Base-by-base conservation (phyloP, 2,329 filamentous ascomycete genomes). In the Hortaea werneckii region DNA sequence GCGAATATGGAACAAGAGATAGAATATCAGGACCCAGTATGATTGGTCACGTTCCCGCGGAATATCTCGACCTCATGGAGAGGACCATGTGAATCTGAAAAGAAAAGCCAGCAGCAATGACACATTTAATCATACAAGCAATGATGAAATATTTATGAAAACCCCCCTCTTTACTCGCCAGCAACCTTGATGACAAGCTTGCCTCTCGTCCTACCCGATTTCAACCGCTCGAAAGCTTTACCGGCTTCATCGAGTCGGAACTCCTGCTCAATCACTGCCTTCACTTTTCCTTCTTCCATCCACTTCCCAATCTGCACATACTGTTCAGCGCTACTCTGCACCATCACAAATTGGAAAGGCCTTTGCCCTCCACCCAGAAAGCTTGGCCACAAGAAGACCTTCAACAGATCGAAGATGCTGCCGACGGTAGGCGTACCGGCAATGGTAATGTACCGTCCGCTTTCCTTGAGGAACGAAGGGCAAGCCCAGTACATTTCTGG, bases 281-380 rank as follows among this genome's bases (percentile, higher is more conserved):
- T 75, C 28, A 84, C 52, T 58, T 77, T 81, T 1, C 77, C 78
- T 53, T 81, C 72, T 26, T 65, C 59, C 61, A 84, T 66, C 77
- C 74, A 78, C 43, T 66, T 56, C 0, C 62, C 78, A 44, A 85
- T 61, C 55, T 71, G 61, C 26, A 54, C 65, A 37, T 80, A 59
- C 37, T 78, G 65, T 7, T 71, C 67, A 3, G 61, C 58, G 2
- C 65, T 65, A 37, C 65, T 64, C 48, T 68, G 65, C 3, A 59
- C 48, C 26, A 62, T 47, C 6, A 71, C 32, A 42, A 72, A 60
- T 35, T 65, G 57, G 47, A 66, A 73, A 43, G 64, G 65, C 30
- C 67, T 61, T 56, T 68, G 69, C 0, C 75, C 74, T 9, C 76
- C 76, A 1, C 76, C 75, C 8, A 79, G 48, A 8, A 40, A 44